Conservation (phyloP, 805 yeast genomes). For the Isabelozyma gotoi region DNA sequence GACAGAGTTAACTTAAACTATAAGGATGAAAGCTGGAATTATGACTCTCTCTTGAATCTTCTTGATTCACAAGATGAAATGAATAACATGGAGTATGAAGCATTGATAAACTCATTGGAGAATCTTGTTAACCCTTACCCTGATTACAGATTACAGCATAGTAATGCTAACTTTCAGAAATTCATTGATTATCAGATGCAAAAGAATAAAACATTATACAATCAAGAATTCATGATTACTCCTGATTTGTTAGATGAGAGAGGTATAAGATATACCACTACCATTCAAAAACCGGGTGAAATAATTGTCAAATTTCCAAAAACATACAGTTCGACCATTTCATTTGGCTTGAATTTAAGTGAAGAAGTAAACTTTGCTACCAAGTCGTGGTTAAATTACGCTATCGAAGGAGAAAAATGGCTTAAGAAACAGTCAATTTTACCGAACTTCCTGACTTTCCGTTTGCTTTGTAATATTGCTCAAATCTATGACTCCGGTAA, state of each 20-base stretch:
- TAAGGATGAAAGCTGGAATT: slow-evolving; percentile 16
- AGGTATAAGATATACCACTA: slow-evolving; percentile 48
- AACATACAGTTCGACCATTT: slow-evolving; percentile 49
- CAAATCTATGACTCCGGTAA: slow-evolving; percentile 36
- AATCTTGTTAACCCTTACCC: slow-evolving; percentile 26
- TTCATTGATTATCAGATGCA: slow-evolving; percentile 19
- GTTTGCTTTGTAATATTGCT: slow-evolving; percentile 48
- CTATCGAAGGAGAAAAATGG: slow-evolving; percentile 53
- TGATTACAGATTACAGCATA: slow-evolving; percentile 29
- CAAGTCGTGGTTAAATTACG: slow-evolving; percentile 51
- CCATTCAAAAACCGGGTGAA: slow-evolving; percentile 64
- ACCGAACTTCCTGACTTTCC: slow-evolving; percentile 54
- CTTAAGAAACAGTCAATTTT: slow-evolving; percentile 43
- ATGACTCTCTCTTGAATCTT: slow-evolving; percentile 14
- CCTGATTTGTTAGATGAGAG: slow-evolving; percentile 47
- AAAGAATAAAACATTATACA: slow-evolving; percentile 17
- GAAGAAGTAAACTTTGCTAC: slow-evolving; percentile 62
- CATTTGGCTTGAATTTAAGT: slow-evolving; percentile 55
- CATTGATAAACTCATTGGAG: slow-evolving; percentile 29
- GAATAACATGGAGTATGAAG: slow-evolving; percentile 22
- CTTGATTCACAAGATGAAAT: slow-evolving; percentile 14
- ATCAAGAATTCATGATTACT: slow-evolving; percentile 48
- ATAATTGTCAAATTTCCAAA: slow-evolving; percentile 58
- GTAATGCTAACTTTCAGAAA: slow-evolving; percentile 22
- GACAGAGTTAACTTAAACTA: slow-evolving; percentile 17